Conservation (phyloP, 129 eudicot genomes). For the Flaveria bidentis region DNA sequence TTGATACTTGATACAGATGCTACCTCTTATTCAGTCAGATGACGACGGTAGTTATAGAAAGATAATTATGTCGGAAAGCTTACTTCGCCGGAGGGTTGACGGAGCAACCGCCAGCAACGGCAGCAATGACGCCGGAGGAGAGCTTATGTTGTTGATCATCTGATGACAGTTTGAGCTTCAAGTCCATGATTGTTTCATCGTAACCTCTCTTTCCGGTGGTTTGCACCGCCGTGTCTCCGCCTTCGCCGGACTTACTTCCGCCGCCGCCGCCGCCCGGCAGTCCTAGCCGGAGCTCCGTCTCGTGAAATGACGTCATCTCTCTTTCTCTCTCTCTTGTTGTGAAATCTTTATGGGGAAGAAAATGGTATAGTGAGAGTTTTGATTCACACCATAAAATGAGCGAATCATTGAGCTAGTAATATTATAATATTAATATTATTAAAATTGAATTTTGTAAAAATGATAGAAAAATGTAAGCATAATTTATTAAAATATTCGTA, state of each 20-base stretch:
- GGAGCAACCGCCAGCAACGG: conserved; percentile 17
- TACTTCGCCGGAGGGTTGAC: conserved; percentile 78
- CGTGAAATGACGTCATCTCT: conserved; percentile 50
- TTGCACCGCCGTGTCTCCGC: conserved; percentile 21
- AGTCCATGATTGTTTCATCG: conserved; percentile 56
- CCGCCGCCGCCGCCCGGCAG: conserved; percentile 61
- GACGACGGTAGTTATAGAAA: too few relatives aligned
- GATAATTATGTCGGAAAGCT: neutral
- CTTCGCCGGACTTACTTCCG: conserved; percentile 23
- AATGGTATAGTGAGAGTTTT: conserved; percentile 15
- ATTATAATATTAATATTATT: neutral
- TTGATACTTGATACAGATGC: too few relatives aligned
- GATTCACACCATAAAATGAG: conserved; percentile 25
- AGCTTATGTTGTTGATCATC: conserved; percentile 28
- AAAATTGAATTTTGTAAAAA: too few relatives aligned
- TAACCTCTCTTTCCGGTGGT: conserved; percentile 63
- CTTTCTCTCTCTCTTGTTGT: conserved; percentile 3
- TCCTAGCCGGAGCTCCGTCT: conserved; percentile 81
- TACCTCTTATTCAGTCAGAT: too few relatives aligned
- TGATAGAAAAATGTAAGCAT: neutral
- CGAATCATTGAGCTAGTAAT: conserved; percentile 12
- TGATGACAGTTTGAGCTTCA: conserved; percentile 71
- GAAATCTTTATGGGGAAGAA: conserved; percentile 6
- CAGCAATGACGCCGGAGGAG: too few relatives aligned
- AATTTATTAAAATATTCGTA: too few relatives aligned